Evolutionary conservation across 768 basidiomycete species (phyloP).

Genomic region (Inosperma sp.): DNA sequence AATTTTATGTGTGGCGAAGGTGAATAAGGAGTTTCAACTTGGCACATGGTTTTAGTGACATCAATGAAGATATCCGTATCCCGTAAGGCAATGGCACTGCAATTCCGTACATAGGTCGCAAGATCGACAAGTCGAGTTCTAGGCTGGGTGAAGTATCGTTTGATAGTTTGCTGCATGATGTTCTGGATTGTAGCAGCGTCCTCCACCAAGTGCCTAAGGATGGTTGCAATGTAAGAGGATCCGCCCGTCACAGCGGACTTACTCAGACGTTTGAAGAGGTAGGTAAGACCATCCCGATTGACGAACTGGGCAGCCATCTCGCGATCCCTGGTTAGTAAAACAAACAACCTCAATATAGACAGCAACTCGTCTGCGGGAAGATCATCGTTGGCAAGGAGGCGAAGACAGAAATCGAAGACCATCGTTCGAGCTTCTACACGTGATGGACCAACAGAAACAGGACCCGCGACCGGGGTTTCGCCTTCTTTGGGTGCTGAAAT

Average conservation of each 20-base stretch:
- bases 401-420: constrained; percentile 73
- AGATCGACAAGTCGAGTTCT: constrained; percentile 67
- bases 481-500: constrained; percentile 67
- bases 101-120: constrained; percentile 66
- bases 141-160: constrained; percentile 71
- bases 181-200: constrained; percentile 57
- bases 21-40: constrained; percentile 63
- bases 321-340: constrained; percentile 76
- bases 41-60: constrained; percentile 64
- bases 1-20: constrained; percentile 54
- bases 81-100: constrained; percentile 75
- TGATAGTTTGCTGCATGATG: constrained; percentile 81
- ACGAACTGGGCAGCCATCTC: constrained; percentile 62
- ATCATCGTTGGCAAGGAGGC: constrained; percentile 58
- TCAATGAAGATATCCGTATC: constrained; percentile 75
- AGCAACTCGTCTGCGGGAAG: constrained; percentile 79
- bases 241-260: constrained; percentile 58
- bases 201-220: constrained; percentile 91
- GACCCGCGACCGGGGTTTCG: constrained; percentile 51
- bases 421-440: constrained; percentile 57
- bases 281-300: constrained; percentile 54
- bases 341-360: constrained; percentile 75
- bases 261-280: constrained; percentile 66
- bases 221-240: constrained; percentile 79
- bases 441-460: constrained; percentile 54